These are phyloP conservation scores for Hypoxylon cercidicola DNA, from an alignment of 495 filamentous ascomycete genomes.

Conservation along the genomic window DNA sequence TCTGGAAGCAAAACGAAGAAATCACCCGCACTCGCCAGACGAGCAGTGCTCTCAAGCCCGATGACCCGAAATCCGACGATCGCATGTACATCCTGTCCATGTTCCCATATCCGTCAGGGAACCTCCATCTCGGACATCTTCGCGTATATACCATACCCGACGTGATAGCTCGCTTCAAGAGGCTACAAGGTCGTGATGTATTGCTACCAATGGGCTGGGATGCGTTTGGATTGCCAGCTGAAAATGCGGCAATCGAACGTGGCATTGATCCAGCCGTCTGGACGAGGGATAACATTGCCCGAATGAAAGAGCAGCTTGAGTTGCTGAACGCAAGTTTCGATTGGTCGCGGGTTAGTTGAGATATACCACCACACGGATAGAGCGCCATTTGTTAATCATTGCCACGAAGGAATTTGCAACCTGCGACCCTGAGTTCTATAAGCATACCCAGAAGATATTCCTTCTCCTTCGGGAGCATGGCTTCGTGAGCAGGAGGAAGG, in stretches of 20 bases:
- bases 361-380: slow-evolving; percentile 15
- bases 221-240: slow-evolving; percentile 88
- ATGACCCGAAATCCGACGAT: slow-evolving; percentile 36
- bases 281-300: slow-evolving; percentile 81
- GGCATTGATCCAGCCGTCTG: slow-evolving; percentile 80
- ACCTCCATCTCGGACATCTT: slow-evolving; percentile 89
- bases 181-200: slow-evolving; percentile 79
- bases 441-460: slow-evolving; percentile 88
- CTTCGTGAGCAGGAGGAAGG: slow-evolving; percentile 80
- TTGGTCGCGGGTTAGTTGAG: slow-evolving; percentile 76
- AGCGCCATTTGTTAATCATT: slow-evolving; percentile 23
- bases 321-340: slow-evolving; percentile 82
- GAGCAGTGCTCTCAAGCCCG: neutral
- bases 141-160: slow-evolving; percentile 93
- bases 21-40: neutral
- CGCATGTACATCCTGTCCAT: slow-evolving; percentile 86
- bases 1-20: slow-evolving; percentile 36
- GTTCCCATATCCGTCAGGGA: slow-evolving; percentile 93
- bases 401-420: slow-evolving; percentile 77
- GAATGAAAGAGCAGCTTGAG: slow-evolving; percentile 84
- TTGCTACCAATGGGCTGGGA: slow-evolving; percentile 94
- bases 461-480: slow-evolving; percentile 75
- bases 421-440: slow-evolving; percentile 84
- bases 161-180: slow-evolving; percentile 79
- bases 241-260: slow-evolving; percentile 92